Evolutionary conservation across 2,329 filamentous ascomycete genomes (phyloP).

Genomic region (Diaporthe sp.): DNA sequence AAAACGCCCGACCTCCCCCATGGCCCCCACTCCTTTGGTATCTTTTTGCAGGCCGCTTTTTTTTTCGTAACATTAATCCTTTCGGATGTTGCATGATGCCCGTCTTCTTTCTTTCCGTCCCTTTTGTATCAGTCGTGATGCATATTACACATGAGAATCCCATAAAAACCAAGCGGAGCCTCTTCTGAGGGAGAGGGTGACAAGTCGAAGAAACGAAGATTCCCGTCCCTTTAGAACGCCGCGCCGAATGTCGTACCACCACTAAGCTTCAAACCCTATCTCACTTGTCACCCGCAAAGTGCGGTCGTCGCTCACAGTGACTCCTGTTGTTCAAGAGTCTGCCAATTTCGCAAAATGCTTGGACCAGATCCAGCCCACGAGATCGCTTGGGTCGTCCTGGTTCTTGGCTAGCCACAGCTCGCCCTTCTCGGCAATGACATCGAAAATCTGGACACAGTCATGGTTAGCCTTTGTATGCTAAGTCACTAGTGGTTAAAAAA

Average conservation of each 20-base stretch:
- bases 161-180: conserved; percentile 14
- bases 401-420: conserved; percentile 98
- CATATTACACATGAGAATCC: conserved; percentile 37
- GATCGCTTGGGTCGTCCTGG: conserved; percentile 85
- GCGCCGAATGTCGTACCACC: conserved; percentile 26
- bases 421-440: conserved; percentile 95
- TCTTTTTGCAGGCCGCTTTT: conserved; percentile 38
- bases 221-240: conserved; percentile 31
- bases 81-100: conserved; percentile 24
- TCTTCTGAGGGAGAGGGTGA: conserved; percentile 9
- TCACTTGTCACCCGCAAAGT: conserved; percentile 23
- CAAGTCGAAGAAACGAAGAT: conserved; percentile 15
- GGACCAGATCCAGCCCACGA: conserved; percentile 98
- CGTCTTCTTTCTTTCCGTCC: conserved; percentile 9
- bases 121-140: conserved; percentile 38
- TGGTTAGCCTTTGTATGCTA: conserved; percentile 23
- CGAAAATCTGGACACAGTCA: conserved; percentile 73
- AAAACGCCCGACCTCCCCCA: conserved; percentile 34
- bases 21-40: conserved; percentile 33
- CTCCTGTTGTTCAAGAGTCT: conserved; percentile 52
- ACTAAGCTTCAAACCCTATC: background rate
- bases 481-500: conserved; percentile 40
- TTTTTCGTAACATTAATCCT: conserved; percentile 35
- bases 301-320: background rate
- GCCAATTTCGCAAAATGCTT: conserved; percentile 89